Evolutionary conservation across 768 basidiomycete genomes (phyloP).

Genomic region (Antrodiella citrinella): DNA sequence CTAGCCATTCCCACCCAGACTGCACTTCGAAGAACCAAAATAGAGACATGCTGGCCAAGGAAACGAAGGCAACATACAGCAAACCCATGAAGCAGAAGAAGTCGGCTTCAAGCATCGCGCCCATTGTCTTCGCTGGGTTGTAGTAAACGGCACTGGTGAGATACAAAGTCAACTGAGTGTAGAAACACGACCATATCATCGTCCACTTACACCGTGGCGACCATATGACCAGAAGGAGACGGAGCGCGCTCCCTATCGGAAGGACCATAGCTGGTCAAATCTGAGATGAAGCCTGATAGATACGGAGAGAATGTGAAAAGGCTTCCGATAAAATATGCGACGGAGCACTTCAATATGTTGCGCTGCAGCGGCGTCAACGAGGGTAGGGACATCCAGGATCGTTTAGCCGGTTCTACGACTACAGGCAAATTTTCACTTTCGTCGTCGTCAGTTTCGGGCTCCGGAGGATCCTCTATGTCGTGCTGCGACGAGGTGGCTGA

Average conservation of each 20-base stretch:
- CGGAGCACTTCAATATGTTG: constrained; percentile 83
- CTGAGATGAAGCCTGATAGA: constrained; percentile 62
- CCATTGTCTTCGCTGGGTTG: constrained; percentile 89
- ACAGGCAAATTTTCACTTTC: not conserved
- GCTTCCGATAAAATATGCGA: constrained; percentile 85
- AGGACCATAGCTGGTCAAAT: constrained; percentile 44
- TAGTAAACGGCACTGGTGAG: constrained; percentile 67
- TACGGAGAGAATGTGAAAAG: constrained; percentile 86
- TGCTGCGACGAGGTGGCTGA: not conserved
- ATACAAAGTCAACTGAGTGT: not conserved
- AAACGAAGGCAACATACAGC: constrained; percentile 64
- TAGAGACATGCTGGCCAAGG: constrained; percentile 65
- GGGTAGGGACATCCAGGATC: constrained; percentile 15
- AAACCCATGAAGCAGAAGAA: constrained; percentile 68
- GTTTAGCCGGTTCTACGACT: not conserved
- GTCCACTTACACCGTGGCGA: constrained; percentile 78
- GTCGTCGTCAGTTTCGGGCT: not conserved
- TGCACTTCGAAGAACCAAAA: constrained; percentile 73
- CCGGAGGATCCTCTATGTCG: not conserved
- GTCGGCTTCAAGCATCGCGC: constrained; percentile 89
- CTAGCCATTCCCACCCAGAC: constrained; percentile 66
- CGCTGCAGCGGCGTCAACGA: constrained; percentile 43
- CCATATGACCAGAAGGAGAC: constrained; percentile 81
- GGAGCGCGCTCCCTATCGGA: constrained; percentile 34
- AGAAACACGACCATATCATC: not conserved